phyloP scores from a whole-genome alignment of 306 rosid species.

The Pueraria montana region DNA sequence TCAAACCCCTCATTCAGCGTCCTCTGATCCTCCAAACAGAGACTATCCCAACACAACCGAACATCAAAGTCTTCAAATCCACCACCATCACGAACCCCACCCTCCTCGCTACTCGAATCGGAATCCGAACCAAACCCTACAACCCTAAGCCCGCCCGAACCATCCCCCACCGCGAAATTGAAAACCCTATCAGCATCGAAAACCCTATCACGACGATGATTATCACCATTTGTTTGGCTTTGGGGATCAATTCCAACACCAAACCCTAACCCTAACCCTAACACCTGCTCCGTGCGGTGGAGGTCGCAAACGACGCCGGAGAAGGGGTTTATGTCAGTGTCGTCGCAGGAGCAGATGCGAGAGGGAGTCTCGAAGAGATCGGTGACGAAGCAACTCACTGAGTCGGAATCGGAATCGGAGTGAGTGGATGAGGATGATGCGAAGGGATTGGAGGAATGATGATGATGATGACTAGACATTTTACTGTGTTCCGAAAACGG shows the following conservation, averaged over 20 bases:
- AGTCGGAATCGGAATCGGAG: conserved; percentile 58
- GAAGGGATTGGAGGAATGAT: conserved; percentile 53
- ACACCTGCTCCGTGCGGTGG: conserved; percentile 41
- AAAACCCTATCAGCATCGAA: conserved; percentile 40
- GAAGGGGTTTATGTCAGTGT: conserved; percentile 54
- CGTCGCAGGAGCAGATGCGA: conserved; percentile 33
- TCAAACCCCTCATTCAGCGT: conserved; percentile 62
- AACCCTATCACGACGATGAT: conserved; percentile 17
- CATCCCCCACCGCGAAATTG: conserved; percentile 41
- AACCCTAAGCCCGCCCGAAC: conserved; percentile 65
- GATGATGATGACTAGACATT: conserved; percentile 37
- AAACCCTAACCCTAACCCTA: conserved; percentile 54
- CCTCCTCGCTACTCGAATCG: conserved; percentile 58
- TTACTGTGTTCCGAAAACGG: not conserved
- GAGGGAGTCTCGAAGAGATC: conserved; percentile 69
- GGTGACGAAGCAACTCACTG: conserved; percentile 79
- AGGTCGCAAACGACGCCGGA: conserved; percentile 54
- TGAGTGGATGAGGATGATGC: conserved; percentile 17
- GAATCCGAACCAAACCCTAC: conserved; percentile 76
- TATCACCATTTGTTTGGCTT: not conserved
- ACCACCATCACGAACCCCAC: conserved; percentile 48
- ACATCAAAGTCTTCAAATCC: conserved; percentile 62
- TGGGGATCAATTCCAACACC: conserved; percentile 40
- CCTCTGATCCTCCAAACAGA: conserved; percentile 74
- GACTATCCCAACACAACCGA: conserved; percentile 64